Evolutionary conservation across 371 early-diverging fungal species (phyloP), one percentile per base, ranked within the genome.

Genomic region (Paraphysoderma sedebokerense): DNA sequence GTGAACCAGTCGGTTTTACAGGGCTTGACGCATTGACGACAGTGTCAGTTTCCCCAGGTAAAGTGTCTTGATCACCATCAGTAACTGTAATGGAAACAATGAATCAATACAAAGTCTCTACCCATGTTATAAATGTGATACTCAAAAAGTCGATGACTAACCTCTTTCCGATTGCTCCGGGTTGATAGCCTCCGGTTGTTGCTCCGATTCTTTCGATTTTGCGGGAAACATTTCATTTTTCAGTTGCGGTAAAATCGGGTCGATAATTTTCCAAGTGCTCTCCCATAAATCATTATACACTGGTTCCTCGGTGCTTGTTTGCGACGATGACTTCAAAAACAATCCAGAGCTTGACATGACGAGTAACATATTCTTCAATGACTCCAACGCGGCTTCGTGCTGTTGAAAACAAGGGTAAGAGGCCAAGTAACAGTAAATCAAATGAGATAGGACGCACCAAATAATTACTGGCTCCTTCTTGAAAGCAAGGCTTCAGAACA

Each of bases 321-420:
- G n/a, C n/a, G n/a, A n/a, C n/a, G n/a, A n/a, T n/a, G n/a, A n/a
- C n/a, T n/a, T n/a, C n/a, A n/a, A n/a, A 38, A 69, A 59, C 13
- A 65, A 52, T 27, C 59, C 62, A 37, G 76, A 76, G 0, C 74
- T 68, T 5, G 72, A 73, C 73, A 81, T 72, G 20, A 82, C 81
- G 17, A 80, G 62, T 27, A 82, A 54, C 68, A 79, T 72, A 57
- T 82, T 82, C 52, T 82, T 82, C 39, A 82, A 55, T 5, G 74
- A 71, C 52, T 82, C 82, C 2, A 67, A 58, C 7, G 74, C 66
- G 3, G 76, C 80, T 51, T 79, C 79, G 36, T 58, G 54, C 79
- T 78, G 47, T 17, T 22, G 20, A 20, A 28, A 31, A 27, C 32
- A 17, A 29, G 23, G n/a, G 36, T 19, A 38, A 11, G 34, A 1